Conservation (phyloP, 805 yeast genomes). For the Huiozyma naganishii region DNA sequence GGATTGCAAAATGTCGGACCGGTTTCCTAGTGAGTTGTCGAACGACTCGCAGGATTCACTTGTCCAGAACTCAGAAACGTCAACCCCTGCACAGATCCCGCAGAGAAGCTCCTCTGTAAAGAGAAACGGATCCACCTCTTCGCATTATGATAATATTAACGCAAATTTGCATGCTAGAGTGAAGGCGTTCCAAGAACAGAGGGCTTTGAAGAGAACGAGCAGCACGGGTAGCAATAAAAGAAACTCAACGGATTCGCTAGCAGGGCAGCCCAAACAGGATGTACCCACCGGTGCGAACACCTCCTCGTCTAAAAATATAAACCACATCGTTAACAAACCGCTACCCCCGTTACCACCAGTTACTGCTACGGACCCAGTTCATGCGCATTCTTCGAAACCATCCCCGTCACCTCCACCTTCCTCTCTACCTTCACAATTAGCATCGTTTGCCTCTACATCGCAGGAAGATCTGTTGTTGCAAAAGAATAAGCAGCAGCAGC, state of each 20-base stretch:
- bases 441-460: background rate
- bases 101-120: background rate
- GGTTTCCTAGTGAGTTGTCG: too few relatives aligned
- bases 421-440: too few relatives aligned
- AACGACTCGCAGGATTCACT: too few relatives aligned
- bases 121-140: slow-evolving; percentile 19
- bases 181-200: slow-evolving; percentile 75
- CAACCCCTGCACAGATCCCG: too few relatives aligned
- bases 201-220: slow-evolving; percentile 38
- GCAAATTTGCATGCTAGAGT: slow-evolving; percentile 82
- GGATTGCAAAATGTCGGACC: too few relatives aligned
- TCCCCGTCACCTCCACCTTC: too few relatives aligned
- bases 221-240: slow-evolving; percentile 20
- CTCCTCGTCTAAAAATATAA: slow-evolving; percentile 11
- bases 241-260: slow-evolving; percentile 1
- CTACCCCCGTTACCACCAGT: slow-evolving; percentile 33
- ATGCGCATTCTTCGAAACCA: background rate
- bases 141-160: slow-evolving; percentile 33
- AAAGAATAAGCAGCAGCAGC: background rate
- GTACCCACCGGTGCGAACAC: slow-evolving; percentile 1
- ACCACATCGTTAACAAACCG: slow-evolving; percentile 29
- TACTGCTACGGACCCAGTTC: background rate
- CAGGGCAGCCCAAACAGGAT: background rate
- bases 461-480: background rate
- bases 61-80: too few relatives aligned